Percentiles rank a stretch among this genome's conserved stretches.
phyloP scores from a whole-genome alignment of 1,284 basidiomycete genomes.

The Melampsora americana region DNA sequence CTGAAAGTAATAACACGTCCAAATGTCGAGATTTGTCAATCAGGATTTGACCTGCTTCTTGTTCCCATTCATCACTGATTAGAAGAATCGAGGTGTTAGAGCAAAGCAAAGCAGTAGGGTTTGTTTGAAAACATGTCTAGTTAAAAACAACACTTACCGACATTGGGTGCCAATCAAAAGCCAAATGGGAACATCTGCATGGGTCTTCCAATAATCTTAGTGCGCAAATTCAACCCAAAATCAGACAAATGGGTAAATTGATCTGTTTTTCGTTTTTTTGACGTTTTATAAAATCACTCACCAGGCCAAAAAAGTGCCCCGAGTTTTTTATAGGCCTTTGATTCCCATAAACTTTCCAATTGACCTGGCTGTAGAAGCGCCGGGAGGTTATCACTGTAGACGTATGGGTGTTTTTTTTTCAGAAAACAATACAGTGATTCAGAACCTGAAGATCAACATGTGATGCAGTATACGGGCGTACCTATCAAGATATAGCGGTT shows the following conservation, averaged over 20 bases:
- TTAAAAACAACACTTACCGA: slow-evolving; percentile 46
- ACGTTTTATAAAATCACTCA: slow-evolving; percentile 55
- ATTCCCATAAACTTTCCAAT: slow-evolving; percentile 50
- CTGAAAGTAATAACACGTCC: slow-evolving; percentile 56
- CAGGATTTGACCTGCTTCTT: slow-evolving; percentile 58
- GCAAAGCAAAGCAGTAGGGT: no score
- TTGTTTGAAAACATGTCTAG: no score
- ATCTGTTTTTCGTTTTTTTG: no score
- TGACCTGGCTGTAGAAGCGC: slow-evolving; percentile 35
- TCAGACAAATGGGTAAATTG: not conserved
- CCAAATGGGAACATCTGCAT: slow-evolving; percentile 57
- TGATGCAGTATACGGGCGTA: not conserved
- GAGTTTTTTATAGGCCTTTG: slow-evolving; percentile 53
- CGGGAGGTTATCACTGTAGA: slow-evolving; percentile 49
- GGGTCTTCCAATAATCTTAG: slow-evolving; percentile 50
- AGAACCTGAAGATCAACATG: not conserved
- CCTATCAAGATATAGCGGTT: slow-evolving; percentile 57
- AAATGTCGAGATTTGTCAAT: slow-evolving; percentile 58
- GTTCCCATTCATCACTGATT: slow-evolving; percentile 57
- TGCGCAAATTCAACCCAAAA: not conserved
- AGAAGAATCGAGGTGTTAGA: no score
- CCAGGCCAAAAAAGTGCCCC: slow-evolving; percentile 53
- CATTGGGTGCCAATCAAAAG: slow-evolving; percentile 58
- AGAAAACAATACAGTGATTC: slow-evolving; percentile 48
- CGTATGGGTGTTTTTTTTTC: slow-evolving; percentile 52